A percentile compares a stretch with the other conserved stretches of the same genome.
Conservation (phyloP, 768 basidiomycete species). For the Agrocybe pediades region DNA sequence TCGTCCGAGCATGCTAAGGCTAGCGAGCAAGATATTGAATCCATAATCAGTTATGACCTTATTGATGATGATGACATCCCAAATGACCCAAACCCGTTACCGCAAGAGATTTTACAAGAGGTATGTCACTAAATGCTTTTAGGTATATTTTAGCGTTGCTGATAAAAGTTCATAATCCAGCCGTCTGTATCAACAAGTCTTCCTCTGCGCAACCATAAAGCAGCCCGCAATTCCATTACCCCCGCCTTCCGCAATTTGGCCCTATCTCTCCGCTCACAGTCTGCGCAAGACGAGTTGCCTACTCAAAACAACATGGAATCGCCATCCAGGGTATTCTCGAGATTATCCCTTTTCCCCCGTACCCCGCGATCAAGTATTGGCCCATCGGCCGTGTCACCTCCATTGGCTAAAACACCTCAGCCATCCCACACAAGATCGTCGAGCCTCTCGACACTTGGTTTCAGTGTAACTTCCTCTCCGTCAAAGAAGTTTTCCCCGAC, state of each 20-base stretch:
- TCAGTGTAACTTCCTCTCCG: constrained; percentile 17
- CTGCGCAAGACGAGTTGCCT: constrained; percentile 33
- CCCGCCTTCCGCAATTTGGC: constrained; percentile 46
- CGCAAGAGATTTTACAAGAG: constrained; percentile 13
- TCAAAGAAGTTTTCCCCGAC: constrained; percentile 16
- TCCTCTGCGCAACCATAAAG: constrained; percentile 32
- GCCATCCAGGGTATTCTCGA: constrained; percentile 38
- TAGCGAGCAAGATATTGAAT: constrained; percentile 27
- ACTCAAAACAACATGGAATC: constrained; percentile 31
- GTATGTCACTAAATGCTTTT: constrained; percentile 11
- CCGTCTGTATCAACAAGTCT: constrained; percentile 31
- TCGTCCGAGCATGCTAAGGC: constrained; percentile 4
- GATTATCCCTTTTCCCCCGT: constrained; percentile 47
- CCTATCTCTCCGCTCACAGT: constrained; percentile 45
- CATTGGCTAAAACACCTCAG: constrained; percentile 21
- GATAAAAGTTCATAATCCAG: constrained; percentile 25
- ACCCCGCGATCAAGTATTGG: constrained; percentile 35
- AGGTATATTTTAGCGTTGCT: background rate
- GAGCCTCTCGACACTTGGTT: constrained; percentile 48
- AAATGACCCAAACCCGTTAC: constrained; percentile 4
- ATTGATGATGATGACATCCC: constrained; percentile 55
- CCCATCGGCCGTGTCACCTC: constrained; percentile 6
- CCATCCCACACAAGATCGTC: constrained; percentile 47
- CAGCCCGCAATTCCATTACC: constrained; percentile 35
- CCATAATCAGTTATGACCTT: constrained; percentile 48